Base-by-base conservation (phyloP, 768 basidiomycete genomes). In the Harrya chromipes region DNA sequence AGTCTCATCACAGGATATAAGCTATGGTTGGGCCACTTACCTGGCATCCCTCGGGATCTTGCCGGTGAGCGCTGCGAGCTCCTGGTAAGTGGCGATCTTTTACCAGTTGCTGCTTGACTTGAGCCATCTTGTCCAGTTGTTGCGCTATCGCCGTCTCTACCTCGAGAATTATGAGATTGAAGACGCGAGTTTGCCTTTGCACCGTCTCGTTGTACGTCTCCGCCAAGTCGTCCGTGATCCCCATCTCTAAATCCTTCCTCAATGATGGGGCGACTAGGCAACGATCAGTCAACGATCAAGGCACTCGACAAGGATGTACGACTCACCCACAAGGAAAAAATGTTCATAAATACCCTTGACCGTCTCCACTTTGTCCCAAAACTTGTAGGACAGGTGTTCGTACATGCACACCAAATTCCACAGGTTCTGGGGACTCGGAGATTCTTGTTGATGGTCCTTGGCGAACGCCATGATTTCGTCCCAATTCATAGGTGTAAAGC, bases 401-500 rank as follows among this genome's bases (percentile, higher is more conserved):
- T 42, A 35, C 50, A 53, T 37, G 20, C 23, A 34, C 2, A 26
- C 16, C 33, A 38, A 26, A 11, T 16, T 21, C 35, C 39, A 42
- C 4, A 27, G 40, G 23, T 45, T 35, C 16, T 12, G 26, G 9
- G 12, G 1, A 21, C 39, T n/a, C n/a, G n/a, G n/a, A n/a, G n/a
- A 41, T 17, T 54, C 40, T 17, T 38, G 10, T 19, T 12, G 21
- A 12, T 16, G 6, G 11, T 4, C 6, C 4, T 31, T 16, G 6
- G 26, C 38, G 5, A 52, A 45, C 5, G 3, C n/a, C n/a, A 41
- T 36, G 33, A 53, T 44, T 2, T 52, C 49, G 27, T 40, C 38
- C 26, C 39, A 53, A 23, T 20, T 16, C 43, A 45, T 53, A 11
- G 24, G 24, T 35, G 2, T 20, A 8, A 45, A 43, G 11, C 12